phyloP scores from a whole-genome alignment of 371 early-diverging fungal genomes.

The Mortierella polycephala region DNA sequence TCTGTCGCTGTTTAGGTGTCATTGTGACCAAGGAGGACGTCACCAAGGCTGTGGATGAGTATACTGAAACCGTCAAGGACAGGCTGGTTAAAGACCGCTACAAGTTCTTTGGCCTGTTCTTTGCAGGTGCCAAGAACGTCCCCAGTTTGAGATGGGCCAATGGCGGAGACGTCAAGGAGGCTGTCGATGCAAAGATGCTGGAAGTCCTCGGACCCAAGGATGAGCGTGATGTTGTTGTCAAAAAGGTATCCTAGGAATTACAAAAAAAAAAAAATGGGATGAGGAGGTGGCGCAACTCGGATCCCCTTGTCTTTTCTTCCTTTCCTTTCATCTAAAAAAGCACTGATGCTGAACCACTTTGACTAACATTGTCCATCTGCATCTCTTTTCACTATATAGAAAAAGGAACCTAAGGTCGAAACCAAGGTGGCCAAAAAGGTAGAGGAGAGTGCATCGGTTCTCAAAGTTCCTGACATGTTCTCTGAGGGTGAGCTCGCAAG shows the following conservation, averaged over 20 bases:
- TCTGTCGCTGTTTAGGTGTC: slow-evolving; percentile 63
- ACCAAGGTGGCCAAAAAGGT: slow-evolving; percentile 52
- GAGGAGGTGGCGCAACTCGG: slow-evolving; percentile 8
- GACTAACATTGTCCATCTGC: not conserved
- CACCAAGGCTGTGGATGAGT: slow-evolving; percentile 60
- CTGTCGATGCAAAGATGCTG: slow-evolving; percentile 85
- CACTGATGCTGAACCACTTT: slow-evolving; percentile 1
- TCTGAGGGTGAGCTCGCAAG: slow-evolving; percentile 92
- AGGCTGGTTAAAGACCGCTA: slow-evolving; percentile 87
- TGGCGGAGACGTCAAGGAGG: slow-evolving; percentile 84
- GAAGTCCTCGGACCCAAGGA: slow-evolving; percentile 95
- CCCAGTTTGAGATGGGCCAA: slow-evolving; percentile 91
- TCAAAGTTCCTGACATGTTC: slow-evolving; percentile 67
- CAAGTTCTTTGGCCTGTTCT: slow-evolving; percentile 76
- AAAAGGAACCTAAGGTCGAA: slow-evolving; percentile 54
- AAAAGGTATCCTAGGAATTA: slow-evolving; percentile 54
- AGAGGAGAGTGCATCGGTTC: slow-evolving; percentile 19
- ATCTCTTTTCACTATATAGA: slow-evolving; percentile 17
- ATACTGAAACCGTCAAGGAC: slow-evolving; percentile 75
- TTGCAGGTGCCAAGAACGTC: slow-evolving; percentile 77
- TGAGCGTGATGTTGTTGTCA: slow-evolving; percentile 87
- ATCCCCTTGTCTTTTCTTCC: not conserved
- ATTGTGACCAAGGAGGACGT: slow-evolving; percentile 80
- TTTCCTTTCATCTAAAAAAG: not conserved
- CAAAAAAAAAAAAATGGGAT: slow-evolving; percentile 1